Base-by-base conservation (phyloP, 164 flowering plant genomes). In the Nelumbo lutea region DNA sequence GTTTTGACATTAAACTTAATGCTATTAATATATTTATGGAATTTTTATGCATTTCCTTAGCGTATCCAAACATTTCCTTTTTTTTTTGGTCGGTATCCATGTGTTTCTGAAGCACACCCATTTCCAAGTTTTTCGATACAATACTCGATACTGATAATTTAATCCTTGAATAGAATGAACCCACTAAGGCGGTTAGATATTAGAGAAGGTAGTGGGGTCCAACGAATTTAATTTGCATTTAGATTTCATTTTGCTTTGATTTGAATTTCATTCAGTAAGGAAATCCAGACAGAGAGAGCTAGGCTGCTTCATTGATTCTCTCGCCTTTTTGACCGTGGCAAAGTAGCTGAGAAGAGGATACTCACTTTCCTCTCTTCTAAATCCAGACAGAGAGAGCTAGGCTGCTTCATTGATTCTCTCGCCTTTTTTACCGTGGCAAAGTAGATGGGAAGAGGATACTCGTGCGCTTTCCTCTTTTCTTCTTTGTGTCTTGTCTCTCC, bases 401-500 rank as follows among this genome's bases (percentile, higher is more conserved):
- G 53, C 9, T 8, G 4, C 67, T 39, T 52, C 57, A 39, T 55
- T 9, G 6, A 38, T 3, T 44, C 66, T 48, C 15, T 62, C 1
- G 65, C 57, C 67, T 48, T 64, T 48, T 64, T 64, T 58, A 64
- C 67, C 67, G 14, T 10, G 8, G 67, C 7, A 55, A 64, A 64
- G 38, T 40, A 8, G 9, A 38, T 11, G 41, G 48, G 52, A 43
- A 43, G 39, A 45, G 5, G 39, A 4, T 11, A 3, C 27, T 7
- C 53, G 27, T 0, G 27, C 27, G 39, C 41, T 52, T 47, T 64
- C 55, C 55, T 48, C 13, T 46, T 11, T n/a, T n/a, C 40, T 52
- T 64, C 40, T 38, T 41, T 43, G 45, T n/a, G 9, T 44, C 7
- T 46, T 7, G 7, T 46, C 48, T 4, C 48, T 46, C 48, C 5